phyloP scores from a whole-genome alignment of 2,329 filamentous ascomycete species.

The Beauveria bassiana region DNA sequence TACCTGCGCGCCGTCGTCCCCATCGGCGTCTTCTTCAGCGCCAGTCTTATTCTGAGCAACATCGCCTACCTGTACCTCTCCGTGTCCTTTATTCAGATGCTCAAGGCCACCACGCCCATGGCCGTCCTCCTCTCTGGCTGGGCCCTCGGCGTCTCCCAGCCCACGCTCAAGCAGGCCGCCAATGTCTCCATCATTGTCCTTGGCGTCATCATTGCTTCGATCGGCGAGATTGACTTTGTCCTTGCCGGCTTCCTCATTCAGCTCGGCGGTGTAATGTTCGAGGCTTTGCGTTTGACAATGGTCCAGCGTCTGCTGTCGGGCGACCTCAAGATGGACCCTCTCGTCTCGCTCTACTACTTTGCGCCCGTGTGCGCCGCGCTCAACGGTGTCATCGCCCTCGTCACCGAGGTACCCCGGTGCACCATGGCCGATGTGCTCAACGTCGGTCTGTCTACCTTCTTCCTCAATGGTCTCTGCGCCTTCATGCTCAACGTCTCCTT shows the following conservation, averaged over 20 bases:
- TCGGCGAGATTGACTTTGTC: constrained; percentile 93
- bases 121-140: constrained; percentile 86
- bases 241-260: constrained; percentile 73
- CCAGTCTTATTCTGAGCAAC: constrained; percentile 95
- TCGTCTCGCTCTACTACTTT: constrained; percentile 86
- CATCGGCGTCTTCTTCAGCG: constrained; percentile 90
- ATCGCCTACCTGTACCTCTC: constrained; percentile 91
- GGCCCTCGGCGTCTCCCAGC: constrained; percentile 74
- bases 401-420: constrained; percentile 66
- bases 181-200: constrained; percentile 94
- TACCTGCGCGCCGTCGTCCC: constrained; percentile 91
- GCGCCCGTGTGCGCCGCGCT: constrained; percentile 76
- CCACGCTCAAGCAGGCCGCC: constrained; percentile 77
- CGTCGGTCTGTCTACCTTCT: constrained; percentile 64
- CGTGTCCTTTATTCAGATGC: constrained; percentile 98
- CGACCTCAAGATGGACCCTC: constrained; percentile 87
- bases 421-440: constrained; percentile 62
- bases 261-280: constrained; percentile 69
- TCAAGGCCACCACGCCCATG: constrained; percentile 96
- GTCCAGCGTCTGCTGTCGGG: constrained; percentile 72
- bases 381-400: constrained; percentile 66
- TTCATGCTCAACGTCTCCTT: constrained; percentile 81
- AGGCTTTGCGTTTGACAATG: constrained; percentile 76
- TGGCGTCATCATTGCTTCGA: constrained; percentile 87
- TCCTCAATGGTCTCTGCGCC: constrained; percentile 69